phyloP scores from a whole-genome alignment of 176 grass and related monocot genomes.

The Aegilops sharonensis region DNA sequence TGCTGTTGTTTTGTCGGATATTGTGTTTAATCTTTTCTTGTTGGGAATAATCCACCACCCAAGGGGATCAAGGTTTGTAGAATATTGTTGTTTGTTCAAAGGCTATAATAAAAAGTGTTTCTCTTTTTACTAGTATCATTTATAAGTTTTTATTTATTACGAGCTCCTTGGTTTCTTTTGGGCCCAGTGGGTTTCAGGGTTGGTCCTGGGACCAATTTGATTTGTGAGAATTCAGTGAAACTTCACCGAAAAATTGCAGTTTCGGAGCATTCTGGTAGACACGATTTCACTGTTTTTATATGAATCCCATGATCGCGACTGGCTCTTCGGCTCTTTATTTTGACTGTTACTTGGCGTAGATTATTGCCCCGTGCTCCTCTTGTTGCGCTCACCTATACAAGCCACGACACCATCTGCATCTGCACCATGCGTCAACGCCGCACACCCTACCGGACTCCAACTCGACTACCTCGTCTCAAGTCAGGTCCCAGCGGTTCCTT shows the following conservation, averaged over 20 bases:
- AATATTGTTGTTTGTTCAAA: slow-evolving; percentile 33
- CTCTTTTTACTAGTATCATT: neutral
- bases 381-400: too few relatives aligned
- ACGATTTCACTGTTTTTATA: neutral
- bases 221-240: neutral
- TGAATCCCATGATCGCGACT: too few relatives aligned
- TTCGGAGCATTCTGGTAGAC: neutral
- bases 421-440: too few relatives aligned
- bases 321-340: too few relatives aligned
- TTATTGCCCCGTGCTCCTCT: too few relatives aligned
- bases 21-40: slow-evolving; percentile 12
- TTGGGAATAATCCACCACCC: slow-evolving; percentile 11
- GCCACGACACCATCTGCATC: too few relatives aligned
- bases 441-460: too few relatives aligned
- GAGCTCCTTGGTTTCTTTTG: neutral
- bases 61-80: slow-evolving; percentile 28
- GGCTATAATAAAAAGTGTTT: slow-evolving; percentile 9
- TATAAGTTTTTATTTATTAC: neutral
- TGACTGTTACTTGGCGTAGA: too few relatives aligned
- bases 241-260: neutral
- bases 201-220: neutral
- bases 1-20: slow-evolving; percentile 11
- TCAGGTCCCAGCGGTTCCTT: too few relatives aligned
- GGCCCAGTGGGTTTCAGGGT: neutral
- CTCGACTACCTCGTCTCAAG: too few relatives aligned